Evolutionary conservation across 2,329 filamentous ascomycete genomes (phyloP), one percentile per base, ranked within the genome.

Genomic region (Endothia cerciana): DNA sequence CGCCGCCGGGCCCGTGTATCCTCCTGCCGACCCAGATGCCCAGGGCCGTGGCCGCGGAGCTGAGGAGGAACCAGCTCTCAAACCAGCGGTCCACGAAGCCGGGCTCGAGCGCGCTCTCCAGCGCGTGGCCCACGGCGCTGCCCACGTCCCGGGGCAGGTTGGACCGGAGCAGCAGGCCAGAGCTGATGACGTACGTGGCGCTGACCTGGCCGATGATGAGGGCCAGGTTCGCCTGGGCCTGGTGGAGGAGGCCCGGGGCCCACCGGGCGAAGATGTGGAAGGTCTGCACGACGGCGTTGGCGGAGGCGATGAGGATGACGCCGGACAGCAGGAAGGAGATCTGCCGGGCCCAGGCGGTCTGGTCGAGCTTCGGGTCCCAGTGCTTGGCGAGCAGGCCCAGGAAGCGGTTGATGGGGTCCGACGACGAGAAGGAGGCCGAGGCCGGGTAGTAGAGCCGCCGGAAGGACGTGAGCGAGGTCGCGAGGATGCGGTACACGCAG

Each of bases 271-370:
- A 92, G 63, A 97, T 84, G 70, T 90, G 89, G 72, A 94, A 91
- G 0, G 93, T 97, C 75, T 95, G 92, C n/a, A 94, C 81, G 22
- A 92, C 92, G 65, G 89, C 91, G 76, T 90, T 92, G 77, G 93
- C 93, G 64, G 90, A 92, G 2, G 91, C 89, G 19, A 92, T 83
- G 30, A 97, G 88, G 75, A 97, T 95, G 60, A 94, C 87, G 22
- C 92, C 93, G 8, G 90, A 92, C 4, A 97, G 83, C 28, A 93
- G 80, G 77, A 97, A 96, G 66, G 90, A 93, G 70, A 96, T 94
- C 73, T 93, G 91, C 38, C 92, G 89, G 28, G 91, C 89, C 92
- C 92, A 96, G 11, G 91, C 91, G 13, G 88, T 85, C 73, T 93
- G 91, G 77, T 97, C 91, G 33, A 97, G 85, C 67, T 89, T 87